A percentile compares a stretch with the other conserved stretches of the same genome.
Conservation (phyloP, 2,329 filamentous ascomycete genomes). For the Talaromyces sp. region DNA sequence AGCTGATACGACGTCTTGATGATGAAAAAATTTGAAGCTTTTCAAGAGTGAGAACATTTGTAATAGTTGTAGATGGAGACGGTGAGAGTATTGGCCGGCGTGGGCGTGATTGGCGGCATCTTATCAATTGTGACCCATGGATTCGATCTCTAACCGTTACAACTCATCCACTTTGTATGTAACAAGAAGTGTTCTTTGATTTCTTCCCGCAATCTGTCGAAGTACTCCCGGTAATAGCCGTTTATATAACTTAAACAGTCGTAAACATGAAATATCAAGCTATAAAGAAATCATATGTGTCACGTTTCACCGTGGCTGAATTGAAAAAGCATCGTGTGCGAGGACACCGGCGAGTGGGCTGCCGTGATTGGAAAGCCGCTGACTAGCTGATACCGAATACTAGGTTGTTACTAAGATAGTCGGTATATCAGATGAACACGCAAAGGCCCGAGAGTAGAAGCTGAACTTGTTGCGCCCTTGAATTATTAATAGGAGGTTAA, state of each 20-base stretch:
- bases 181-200: neutral
- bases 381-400: neutral
- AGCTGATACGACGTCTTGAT: neutral
- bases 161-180: neutral
- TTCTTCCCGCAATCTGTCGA: neutral
- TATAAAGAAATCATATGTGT: neutral
- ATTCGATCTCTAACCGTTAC: neutral
- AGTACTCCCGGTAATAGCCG: neutral
- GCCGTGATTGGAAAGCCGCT: neutral
- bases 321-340: neutral
- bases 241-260: neutral
- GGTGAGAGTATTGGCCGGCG: neutral
- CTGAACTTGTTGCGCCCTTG: neutral
- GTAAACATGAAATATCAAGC: neutral
- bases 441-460: neutral
- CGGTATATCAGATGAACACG: neutral
- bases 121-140: neutral
- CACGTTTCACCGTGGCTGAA: slow-evolving; percentile 5
- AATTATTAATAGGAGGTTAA: neutral
- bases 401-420: neutral
- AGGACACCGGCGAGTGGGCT: neutral
- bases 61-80: neutral
- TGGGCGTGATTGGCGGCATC: neutral
- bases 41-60: neutral
- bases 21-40: neutral